Conservation (phyloP, 306 rosid species). For the Vigna radiata region DNA sequence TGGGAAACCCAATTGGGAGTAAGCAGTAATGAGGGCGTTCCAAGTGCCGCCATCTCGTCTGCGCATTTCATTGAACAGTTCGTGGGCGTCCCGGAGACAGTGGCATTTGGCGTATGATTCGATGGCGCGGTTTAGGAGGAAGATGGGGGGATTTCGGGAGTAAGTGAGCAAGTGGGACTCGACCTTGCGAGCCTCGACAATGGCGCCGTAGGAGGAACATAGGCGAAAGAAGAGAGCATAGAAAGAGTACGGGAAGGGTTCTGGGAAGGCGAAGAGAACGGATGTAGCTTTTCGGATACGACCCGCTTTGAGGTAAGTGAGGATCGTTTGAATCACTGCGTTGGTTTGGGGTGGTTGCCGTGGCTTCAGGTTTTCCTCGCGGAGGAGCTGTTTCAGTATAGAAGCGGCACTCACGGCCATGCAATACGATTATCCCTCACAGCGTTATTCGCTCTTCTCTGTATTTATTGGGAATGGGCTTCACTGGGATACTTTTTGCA, state of each 20-base stretch:
- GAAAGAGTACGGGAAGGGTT: slow-evolving; percentile 55
- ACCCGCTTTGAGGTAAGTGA: slow-evolving; percentile 46
- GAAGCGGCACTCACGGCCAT: slow-evolving; percentile 51
- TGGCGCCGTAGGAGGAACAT: slow-evolving; percentile 55
- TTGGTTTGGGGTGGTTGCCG: slow-evolving; percentile 31
- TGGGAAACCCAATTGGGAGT: slow-evolving; percentile 46
- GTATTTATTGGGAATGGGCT: background rate
- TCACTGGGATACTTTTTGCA: background rate
- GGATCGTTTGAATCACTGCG: slow-evolving; percentile 43
- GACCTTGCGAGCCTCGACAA: slow-evolving; percentile 63
- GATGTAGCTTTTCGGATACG: slow-evolving; percentile 61
- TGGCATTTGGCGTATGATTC: slow-evolving; percentile 70
- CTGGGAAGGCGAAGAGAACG: slow-evolving; percentile 54
- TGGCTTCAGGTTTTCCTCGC: slow-evolving; percentile 35
- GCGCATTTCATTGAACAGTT: slow-evolving; percentile 85
- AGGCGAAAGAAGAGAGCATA: slow-evolving; percentile 68
- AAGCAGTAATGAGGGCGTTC: slow-evolving; percentile 70
- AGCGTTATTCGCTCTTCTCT: background rate
- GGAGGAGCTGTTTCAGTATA: slow-evolving; percentile 50
- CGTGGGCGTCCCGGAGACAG: slow-evolving; percentile 63
- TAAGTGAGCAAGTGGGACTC: slow-evolving; percentile 70
- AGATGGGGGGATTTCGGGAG: slow-evolving; percentile 58
- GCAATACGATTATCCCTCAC: background rate
- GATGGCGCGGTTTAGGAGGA: slow-evolving; percentile 71
- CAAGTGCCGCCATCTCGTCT: slow-evolving; percentile 72